Evolutionary conservation across 202 grass and related monocot genomes (phyloP).

Genomic region (Hordeum pubiflorum): DNA sequence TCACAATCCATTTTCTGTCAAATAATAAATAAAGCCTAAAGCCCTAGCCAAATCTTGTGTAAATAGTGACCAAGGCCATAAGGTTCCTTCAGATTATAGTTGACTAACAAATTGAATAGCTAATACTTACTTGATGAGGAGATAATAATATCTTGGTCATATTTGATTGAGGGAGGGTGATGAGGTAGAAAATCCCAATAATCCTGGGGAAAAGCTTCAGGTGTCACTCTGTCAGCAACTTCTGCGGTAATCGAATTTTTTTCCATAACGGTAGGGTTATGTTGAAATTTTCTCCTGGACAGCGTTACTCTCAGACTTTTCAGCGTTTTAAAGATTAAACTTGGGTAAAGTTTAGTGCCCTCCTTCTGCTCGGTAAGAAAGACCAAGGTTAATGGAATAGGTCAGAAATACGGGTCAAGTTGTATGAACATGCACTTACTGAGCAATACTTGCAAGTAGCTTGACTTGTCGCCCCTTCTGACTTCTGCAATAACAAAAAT

Average conservation of each 20-base stretch:
- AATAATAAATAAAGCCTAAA: not conserved
- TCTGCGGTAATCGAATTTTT: slow-evolving; percentile 60
- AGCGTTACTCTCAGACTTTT: slow-evolving; percentile 32
- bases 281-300: slow-evolving; percentile 27
- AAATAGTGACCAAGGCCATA: slow-evolving; percentile 8
- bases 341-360: slow-evolving; percentile 53
- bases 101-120: slow-evolving; percentile 5
- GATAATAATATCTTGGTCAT: slow-evolving; percentile 49
- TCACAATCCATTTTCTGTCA: slow-evolving; percentile 14
- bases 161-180: slow-evolving; percentile 37
- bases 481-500: slow-evolving; percentile 31
- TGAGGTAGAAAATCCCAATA: slow-evolving; percentile 81
- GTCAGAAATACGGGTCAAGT: slow-evolving; percentile 5
- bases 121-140: slow-evolving; percentile 65
- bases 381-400: slow-evolving; percentile 8
- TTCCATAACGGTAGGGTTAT: slow-evolving; percentile 34
- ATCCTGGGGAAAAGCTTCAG: slow-evolving; percentile 40
- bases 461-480: slow-evolving; percentile 24
- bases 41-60: not conserved
- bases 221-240: slow-evolving; percentile 41
- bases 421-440: slow-evolving; percentile 49
- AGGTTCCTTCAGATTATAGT: too few relatives aligned
- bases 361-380: slow-evolving; percentile 42
- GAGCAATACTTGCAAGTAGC: slow-evolving; percentile 69
- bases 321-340: slow-evolving; percentile 38